These are phyloP conservation scores for Sicyos edulis DNA, from an alignment of 306 rosid genomes.

Conservation along the genomic window DNA sequence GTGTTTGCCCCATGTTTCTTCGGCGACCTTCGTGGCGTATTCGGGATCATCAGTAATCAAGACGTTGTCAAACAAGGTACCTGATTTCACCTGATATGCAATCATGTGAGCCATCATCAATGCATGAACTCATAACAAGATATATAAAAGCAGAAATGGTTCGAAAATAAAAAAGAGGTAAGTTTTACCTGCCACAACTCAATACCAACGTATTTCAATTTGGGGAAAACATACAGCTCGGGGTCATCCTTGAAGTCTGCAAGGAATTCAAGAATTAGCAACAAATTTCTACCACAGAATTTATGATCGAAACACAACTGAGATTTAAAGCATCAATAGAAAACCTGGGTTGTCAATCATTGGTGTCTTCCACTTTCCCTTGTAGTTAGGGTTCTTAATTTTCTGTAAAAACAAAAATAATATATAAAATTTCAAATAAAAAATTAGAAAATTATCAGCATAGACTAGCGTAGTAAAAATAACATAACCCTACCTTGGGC, in stretches of 20 bases:
- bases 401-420: conserved; percentile 38
- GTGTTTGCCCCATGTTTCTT: conserved; percentile 89
- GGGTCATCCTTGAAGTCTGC: conserved; percentile 93
- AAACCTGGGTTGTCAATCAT: conserved; percentile 94
- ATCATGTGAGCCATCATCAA: conserved; percentile 24
- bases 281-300: background rate
- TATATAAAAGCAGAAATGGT: background rate
- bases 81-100: conserved; percentile 85
- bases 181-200: conserved; percentile 93
- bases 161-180: background rate
- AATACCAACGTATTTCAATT: conserved; percentile 85
- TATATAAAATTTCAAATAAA: background rate
- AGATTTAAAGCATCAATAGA: conserved; percentile 2
- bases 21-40: conserved; percentile 80
- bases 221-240: conserved; percentile 85
- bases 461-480: no score
- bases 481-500: conserved; percentile 58
- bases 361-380: conserved; percentile 98
- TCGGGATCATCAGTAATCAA: conserved; percentile 81
- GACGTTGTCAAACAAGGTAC: conserved; percentile 85
- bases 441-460: background rate
- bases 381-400: conserved; percentile 90
- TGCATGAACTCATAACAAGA: background rate
- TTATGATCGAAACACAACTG: background rate
- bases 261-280: conserved; percentile 7